Conservation (phyloP, 768 basidiomycete genomes). For the Porpolomopsis calyptriformis region DNA sequence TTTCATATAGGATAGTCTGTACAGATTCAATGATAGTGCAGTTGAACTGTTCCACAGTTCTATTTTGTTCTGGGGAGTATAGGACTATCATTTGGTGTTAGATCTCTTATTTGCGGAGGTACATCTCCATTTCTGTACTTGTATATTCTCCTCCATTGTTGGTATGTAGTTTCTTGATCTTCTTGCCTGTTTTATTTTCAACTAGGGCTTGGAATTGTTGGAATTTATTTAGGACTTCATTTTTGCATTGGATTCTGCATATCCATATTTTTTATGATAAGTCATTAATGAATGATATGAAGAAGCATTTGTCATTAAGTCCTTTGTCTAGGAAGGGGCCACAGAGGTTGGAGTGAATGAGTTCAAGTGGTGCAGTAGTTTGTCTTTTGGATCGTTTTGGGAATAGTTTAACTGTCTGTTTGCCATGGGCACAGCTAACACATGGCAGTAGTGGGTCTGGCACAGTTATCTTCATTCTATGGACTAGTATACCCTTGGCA, state of each 20-base stretch:
- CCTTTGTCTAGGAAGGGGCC: constrained; percentile 15
- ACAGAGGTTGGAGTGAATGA: constrained; percentile 18
- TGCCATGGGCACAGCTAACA: background rate
- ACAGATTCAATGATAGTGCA: constrained; percentile 13
- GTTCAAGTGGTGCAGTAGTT: background rate
- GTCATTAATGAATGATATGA: constrained; percentile 11
- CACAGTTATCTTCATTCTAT: background rate
- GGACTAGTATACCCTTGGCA: background rate
- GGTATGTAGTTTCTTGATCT: background rate
- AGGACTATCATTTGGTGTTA: constrained; percentile 15
- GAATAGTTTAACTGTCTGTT: background rate
- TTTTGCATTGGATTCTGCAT: background rate
- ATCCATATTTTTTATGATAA: background rate
- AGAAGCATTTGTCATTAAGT: constrained; percentile 8
- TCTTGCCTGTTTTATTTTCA: background rate
- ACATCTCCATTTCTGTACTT: constrained; percentile 12
- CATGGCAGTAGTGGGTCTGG: background rate
- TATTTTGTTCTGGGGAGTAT: constrained; percentile 22
- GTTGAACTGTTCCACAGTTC: constrained; percentile 21
- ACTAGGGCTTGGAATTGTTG: background rate
- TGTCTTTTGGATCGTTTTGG: background rate
- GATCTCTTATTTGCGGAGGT: constrained; percentile 13
- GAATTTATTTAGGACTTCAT: background rate
- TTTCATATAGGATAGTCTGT: constrained; percentile 14
- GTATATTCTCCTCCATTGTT: constrained; percentile 3